Evolutionary conservation across 371 early-diverging fungal genomes (phyloP).

Genomic region (Dichotomocladium elegans): DNA sequence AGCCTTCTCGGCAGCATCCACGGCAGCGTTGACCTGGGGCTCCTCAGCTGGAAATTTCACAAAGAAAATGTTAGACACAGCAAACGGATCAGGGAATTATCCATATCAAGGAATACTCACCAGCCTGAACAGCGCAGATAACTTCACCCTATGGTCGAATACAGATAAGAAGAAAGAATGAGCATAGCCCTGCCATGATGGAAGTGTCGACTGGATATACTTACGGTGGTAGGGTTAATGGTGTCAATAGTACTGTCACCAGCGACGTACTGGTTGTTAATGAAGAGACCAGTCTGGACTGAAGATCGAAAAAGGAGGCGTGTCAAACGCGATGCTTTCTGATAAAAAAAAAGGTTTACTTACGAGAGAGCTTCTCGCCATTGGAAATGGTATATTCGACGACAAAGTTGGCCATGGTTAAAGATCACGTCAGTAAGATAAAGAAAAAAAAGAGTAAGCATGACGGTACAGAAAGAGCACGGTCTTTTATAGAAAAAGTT

Average conservation of each 20-base stretch:
- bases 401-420: constrained; percentile 7
- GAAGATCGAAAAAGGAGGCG: neutral
- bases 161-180: too few relatives aligned
- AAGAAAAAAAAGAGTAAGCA: neutral
- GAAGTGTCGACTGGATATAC: too few relatives aligned
- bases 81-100: neutral
- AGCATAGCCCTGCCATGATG: too few relatives aligned
- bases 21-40: constrained; percentile 46
- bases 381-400: constrained; percentile 28
- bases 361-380: constrained; percentile 37
- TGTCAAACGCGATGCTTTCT: neutral
- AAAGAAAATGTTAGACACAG: neutral
- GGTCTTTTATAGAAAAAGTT: constrained; percentile 1
- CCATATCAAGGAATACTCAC: constrained; percentile 13
- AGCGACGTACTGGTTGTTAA: constrained; percentile 52
- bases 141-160: too few relatives aligned
- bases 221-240: constrained; percentile 48
- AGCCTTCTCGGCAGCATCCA: constrained; percentile 46
- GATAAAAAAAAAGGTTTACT: constrained; percentile 3
- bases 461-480: neutral
- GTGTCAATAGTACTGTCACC: constrained; percentile 44
- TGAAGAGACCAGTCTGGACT: constrained; percentile 55
- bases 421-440: too few relatives aligned
- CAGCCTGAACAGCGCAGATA: constrained; percentile 40
- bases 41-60: constrained; percentile 26